Percentiles rank a stretch among this genome's conserved stretches.
These are phyloP conservation scores for Calvatia gigantea DNA, from an alignment of 768 basidiomycete species.

Conservation along the genomic window DNA sequence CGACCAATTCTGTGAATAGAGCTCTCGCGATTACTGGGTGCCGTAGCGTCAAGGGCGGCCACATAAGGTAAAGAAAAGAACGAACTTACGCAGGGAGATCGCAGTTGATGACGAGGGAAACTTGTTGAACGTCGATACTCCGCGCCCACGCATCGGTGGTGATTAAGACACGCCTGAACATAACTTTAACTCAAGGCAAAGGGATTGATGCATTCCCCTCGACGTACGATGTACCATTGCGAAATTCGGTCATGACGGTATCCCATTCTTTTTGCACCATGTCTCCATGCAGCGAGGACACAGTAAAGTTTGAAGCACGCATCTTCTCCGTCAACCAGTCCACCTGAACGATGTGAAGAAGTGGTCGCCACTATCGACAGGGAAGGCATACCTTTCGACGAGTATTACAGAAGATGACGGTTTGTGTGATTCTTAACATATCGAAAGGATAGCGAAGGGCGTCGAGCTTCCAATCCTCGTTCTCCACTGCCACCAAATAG, in stretches of 20 bases:
- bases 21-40: conserved; percentile 86
- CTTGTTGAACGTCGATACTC: conserved; percentile 98
- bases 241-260: conserved; percentile 96
- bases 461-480: conserved; percentile 99
- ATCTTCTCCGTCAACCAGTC: conserved; percentile 99
- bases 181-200: conserved; percentile 16
- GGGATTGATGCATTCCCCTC: conserved; percentile 4
- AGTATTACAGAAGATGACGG: conserved; percentile 99
- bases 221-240: conserved; percentile 84
- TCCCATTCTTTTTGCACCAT: conserved; percentile 96
- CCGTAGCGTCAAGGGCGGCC: neutral
- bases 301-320: conserved; percentile 98
- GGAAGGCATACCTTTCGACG: conserved; percentile 84
- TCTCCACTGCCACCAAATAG: conserved; percentile 98
- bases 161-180: conserved; percentile 80
- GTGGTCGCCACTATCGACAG: neutral
- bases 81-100: conserved; percentile 83
- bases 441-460: conserved; percentile 97
- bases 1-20: conserved; percentile 99
- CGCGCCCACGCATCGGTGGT: conserved; percentile 98
- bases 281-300: conserved; percentile 94
- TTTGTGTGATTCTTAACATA: conserved; percentile 97
- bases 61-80: conserved; percentile 4
- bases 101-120: conserved; percentile 96
- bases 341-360: too few species aligned